Percentiles rank a stretch among this genome's conserved stretches.
phyloP scores from a whole-genome alignment of 2,329 filamentous ascomycete genomes.

The Alternaria triticina region DNA sequence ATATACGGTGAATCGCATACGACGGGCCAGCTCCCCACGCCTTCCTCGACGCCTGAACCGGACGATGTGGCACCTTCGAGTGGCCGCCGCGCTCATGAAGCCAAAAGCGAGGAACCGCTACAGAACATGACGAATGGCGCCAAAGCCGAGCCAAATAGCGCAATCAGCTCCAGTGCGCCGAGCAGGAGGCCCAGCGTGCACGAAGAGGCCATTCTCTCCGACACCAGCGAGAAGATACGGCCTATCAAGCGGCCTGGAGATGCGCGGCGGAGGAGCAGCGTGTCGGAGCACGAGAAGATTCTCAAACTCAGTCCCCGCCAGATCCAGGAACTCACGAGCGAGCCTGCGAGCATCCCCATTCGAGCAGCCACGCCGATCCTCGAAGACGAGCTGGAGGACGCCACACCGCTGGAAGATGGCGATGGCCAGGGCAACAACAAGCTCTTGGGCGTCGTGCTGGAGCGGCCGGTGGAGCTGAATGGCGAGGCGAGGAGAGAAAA shows the following conservation, averaged over 20 bases:
- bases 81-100: constrained; percentile 14
- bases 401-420: constrained; percentile 20
- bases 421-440: constrained; percentile 23
- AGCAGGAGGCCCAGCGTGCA: constrained; percentile 30
- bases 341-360: constrained; percentile 61
- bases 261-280: constrained; percentile 42
- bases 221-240: constrained; percentile 39
- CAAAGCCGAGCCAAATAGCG: constrained; percentile 14
- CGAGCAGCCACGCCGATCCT: constrained; percentile 50
- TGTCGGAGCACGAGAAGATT: constrained; percentile 49
- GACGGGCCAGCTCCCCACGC: constrained; percentile 38
- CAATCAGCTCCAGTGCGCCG: constrained; percentile 17
- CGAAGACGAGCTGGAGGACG: constrained; percentile 41
- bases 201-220: constrained; percentile 42
- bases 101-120: constrained; percentile 8
- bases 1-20: constrained; percentile 23
- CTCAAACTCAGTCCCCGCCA: constrained; percentile 62
- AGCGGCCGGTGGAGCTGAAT: constrained; percentile 24
- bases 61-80: constrained; percentile 27
- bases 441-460: constrained; percentile 29
- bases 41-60: constrained; percentile 32
- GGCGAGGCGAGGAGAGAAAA: constrained; percentile 2
- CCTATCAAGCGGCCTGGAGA: constrained; percentile 47
- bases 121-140: constrained; percentile 16
- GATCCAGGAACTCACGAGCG: constrained; percentile 62